phyloP scores from a whole-genome alignment of 192 early-diverging fungal species.

The Endogone sp. region DNA sequence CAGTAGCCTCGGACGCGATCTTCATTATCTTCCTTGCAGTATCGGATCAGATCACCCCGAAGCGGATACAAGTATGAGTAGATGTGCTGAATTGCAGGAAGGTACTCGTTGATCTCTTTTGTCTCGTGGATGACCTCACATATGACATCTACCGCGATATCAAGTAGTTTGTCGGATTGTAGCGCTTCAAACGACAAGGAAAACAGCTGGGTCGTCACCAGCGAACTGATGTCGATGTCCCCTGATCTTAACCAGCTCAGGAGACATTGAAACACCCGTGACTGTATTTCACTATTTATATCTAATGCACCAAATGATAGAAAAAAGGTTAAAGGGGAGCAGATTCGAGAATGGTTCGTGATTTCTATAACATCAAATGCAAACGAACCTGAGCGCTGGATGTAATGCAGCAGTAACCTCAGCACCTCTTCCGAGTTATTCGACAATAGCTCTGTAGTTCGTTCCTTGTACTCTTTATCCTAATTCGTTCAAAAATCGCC shows the following conservation, averaged over 20 bases:
- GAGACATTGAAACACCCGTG: constrained; percentile 68
- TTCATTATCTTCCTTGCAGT: constrained; percentile 64
- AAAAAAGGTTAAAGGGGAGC: background rate
- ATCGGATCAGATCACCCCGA: constrained; percentile 30
- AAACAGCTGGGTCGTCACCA: constrained; percentile 64
- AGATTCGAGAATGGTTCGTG: background rate
- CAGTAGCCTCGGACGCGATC: constrained; percentile 80
- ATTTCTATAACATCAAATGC: background rate
- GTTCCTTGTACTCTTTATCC: constrained; percentile 55
- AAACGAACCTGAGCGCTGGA: constrained; percentile 55
- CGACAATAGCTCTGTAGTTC: constrained; percentile 59
- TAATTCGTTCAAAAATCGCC: constrained; percentile 17
- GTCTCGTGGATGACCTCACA: constrained; percentile 78
- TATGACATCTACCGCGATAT: constrained; percentile 79
- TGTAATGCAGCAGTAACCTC: constrained; percentile 61
- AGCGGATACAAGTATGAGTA: constrained; percentile 56
- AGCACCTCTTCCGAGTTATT: constrained; percentile 65
- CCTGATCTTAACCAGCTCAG: constrained; percentile 80
- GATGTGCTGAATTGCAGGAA: constrained; percentile 55
- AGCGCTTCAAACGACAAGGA: constrained; percentile 72
- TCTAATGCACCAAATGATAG: constrained; percentile 17
- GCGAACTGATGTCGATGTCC: constrained; percentile 61
- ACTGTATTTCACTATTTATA: constrained; percentile 55
- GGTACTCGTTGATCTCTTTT: constrained; percentile 43
- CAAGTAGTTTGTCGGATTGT: constrained; percentile 68